A percentile compares a stretch with the other conserved stretches of the same genome.
phyloP scores from a whole-genome alignment of 805 yeast genomes.

The Cyberlindnera sargentensis region DNA sequence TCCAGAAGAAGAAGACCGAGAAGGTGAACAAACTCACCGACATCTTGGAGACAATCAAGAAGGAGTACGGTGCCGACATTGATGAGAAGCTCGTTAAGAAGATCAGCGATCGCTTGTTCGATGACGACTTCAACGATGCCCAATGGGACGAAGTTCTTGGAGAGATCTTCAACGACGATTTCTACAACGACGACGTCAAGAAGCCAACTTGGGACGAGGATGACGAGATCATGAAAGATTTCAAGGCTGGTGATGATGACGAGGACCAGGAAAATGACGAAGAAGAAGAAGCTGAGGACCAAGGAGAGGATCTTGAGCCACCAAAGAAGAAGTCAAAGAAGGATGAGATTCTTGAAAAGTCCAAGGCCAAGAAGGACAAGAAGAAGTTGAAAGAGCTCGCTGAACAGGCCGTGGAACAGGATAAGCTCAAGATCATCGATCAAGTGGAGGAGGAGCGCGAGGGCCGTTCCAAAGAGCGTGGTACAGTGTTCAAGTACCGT shows the following conservation, averaged over 20 bases:
- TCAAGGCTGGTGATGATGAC: slow-evolving; percentile 34
- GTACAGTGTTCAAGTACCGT: slow-evolving; percentile 68
- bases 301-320: slow-evolving; percentile 33
- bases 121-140: slow-evolving; percentile 81
- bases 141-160: slow-evolving; percentile 90
- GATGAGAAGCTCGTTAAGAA: slow-evolving; percentile 56
- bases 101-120: slow-evolving; percentile 68
- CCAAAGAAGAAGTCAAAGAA: slow-evolving; percentile 40
- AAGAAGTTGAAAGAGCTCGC: slow-evolving; percentile 59
- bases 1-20: slow-evolving; percentile 64
- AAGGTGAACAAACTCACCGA: slow-evolving; percentile 76
- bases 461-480: slow-evolving; percentile 46
- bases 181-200: slow-evolving; percentile 47
- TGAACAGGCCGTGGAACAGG: slow-evolving; percentile 69
- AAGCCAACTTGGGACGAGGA: slow-evolving; percentile 67
- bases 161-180: slow-evolving; percentile 80
- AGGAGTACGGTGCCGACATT: slow-evolving; percentile 36
- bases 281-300: slow-evolving; percentile 32
- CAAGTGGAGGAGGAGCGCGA: slow-evolving; percentile 58
- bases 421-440: slow-evolving; percentile 56
- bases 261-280: slow-evolving; percentile 26
- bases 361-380: slow-evolving; percentile 53
- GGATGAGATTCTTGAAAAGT: slow-evolving; percentile 51
- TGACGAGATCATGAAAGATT: slow-evolving; percentile 43
- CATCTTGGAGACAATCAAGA: slow-evolving; percentile 38